Percentiles rank a stretch among this genome's conserved stretches.
These are phyloP conservation scores for Epithemia pelagica DNA, from an alignment of 108 stramenopile genomes.

Conservation along the genomic window DNA sequence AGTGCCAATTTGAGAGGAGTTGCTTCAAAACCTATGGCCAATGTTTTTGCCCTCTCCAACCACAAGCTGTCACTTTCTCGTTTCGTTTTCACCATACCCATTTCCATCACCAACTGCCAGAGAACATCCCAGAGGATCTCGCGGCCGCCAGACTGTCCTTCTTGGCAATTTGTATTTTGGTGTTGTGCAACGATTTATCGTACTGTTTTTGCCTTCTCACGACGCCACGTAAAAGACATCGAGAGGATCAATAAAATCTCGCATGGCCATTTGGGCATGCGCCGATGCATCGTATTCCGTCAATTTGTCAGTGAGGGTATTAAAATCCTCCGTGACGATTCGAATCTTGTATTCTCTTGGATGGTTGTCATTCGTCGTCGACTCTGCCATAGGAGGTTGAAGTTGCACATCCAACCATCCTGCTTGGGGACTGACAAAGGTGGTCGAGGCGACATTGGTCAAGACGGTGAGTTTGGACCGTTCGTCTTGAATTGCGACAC, in stretches of 20 bases:
- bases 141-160: too few species aligned
- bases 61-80: too few species aligned
- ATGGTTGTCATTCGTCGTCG: neutral
- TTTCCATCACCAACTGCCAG: too few species aligned
- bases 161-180: too few species aligned
- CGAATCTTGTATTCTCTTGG: constrained; percentile 18
- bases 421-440: constrained; percentile 14
- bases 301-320: constrained; percentile 39
- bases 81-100: too few species aligned
- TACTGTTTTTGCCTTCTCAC: too few species aligned
- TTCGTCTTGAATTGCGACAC: constrained; percentile 50
- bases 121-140: too few species aligned
- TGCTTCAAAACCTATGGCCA: too few species aligned
- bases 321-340: constrained; percentile 51
- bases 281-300: constrained; percentile 40
- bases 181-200: too few species aligned
- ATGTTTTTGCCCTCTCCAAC: too few species aligned
- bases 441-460: constrained; percentile 31
- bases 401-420: constrained; percentile 27
- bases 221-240: constrained; percentile 29
- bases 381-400: constrained; percentile 4
- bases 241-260: constrained; percentile 54
- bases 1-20: too few species aligned
- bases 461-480: constrained; percentile 39
- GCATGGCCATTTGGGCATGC: constrained; percentile 36